A percentile compares a stretch with the other conserved stretches of the same genome.
Conservation (phyloP, 78 protist genomes). For the Cavenderia fasciculata region DNA sequence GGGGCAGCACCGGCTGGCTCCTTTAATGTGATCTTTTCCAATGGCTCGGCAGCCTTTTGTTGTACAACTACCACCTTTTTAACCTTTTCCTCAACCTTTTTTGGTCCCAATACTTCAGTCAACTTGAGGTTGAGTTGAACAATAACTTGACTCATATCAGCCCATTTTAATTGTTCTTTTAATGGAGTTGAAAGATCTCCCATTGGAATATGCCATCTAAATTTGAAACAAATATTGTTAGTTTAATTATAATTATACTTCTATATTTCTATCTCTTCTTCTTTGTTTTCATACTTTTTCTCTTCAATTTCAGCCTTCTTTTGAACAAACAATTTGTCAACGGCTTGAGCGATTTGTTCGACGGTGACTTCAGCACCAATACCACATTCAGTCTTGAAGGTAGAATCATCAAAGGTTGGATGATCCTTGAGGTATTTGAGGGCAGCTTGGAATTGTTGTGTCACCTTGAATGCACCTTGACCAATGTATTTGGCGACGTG, state of each 20-base stretch:
- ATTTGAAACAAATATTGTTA: neutral
- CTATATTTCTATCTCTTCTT: neutral
- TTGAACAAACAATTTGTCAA: slow-evolving; percentile 22
- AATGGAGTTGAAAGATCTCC: slow-evolving; percentile 73
- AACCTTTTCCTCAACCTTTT: slow-evolving; percentile 26
- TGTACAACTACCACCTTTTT: neutral
- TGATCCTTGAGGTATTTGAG: slow-evolving; percentile 27
- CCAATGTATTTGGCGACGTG: slow-evolving; percentile 41
- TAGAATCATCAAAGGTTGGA: neutral
- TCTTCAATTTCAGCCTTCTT: slow-evolving; percentile 38
- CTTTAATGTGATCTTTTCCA: slow-evolving; percentile 26
- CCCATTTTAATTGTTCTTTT: slow-evolving; percentile 74
- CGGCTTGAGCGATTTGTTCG: slow-evolving; percentile 41
- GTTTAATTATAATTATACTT: neutral
- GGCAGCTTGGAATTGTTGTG: slow-evolving; percentile 31
- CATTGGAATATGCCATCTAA: slow-evolving; percentile 65
- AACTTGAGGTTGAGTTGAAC: slow-evolving; percentile 20
- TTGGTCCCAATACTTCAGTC: slow-evolving; percentile 42
- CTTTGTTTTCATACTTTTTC: neutral
- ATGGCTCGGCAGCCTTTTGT: neutral
- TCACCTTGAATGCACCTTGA: slow-evolving; percentile 26
- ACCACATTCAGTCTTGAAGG: slow-evolving; percentile 68
- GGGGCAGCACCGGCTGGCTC: slow-evolving; percentile 58
- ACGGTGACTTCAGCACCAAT: slow-evolving; percentile 62
- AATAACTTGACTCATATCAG: slow-evolving; percentile 61